Evolutionary conservation across 176 grass and related monocot genomes (phyloP).

Genomic region (Zoysia japonica): DNA sequence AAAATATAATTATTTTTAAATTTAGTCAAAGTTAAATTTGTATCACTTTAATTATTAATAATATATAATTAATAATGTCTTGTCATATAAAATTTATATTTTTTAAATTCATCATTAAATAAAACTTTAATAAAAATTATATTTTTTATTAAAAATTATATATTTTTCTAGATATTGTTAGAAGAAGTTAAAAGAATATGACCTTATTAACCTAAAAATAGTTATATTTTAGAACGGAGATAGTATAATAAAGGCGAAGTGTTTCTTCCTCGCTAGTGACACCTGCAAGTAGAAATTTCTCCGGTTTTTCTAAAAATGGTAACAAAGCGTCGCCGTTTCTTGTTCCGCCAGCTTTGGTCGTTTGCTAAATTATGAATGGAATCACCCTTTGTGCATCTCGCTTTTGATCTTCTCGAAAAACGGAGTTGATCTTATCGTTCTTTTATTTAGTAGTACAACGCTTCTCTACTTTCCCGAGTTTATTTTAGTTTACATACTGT

Average conservation of each 20-base stretch:
- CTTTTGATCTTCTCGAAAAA: neutral
- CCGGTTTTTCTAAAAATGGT: conserved; percentile 10
- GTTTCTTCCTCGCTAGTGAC: conserved; percentile 8
- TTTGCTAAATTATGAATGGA: neutral
- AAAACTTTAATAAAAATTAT: no score
- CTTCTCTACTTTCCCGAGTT: neutral
- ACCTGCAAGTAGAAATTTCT: conserved; percentile 4
- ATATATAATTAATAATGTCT: no score
- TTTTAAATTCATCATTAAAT: no score
- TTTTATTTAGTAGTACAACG: neutral
- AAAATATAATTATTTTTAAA: no score
- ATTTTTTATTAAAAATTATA: no score
- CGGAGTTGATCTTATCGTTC: neutral
- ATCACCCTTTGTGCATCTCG: neutral
- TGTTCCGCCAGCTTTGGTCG: neutral
- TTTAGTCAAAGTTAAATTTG: no score
- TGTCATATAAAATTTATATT: no score
- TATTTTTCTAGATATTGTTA: no score
- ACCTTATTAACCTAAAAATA: no score
- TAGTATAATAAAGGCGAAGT: neutral
- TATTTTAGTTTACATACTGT: neutral
- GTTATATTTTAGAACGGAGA: no score
- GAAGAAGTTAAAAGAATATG: no score
- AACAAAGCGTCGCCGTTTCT: neutral
- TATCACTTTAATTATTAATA: no score